Evolutionary conservation across 2,329 filamentous ascomycete species (phyloP).

Genomic region (Penicillium crustosum): DNA sequence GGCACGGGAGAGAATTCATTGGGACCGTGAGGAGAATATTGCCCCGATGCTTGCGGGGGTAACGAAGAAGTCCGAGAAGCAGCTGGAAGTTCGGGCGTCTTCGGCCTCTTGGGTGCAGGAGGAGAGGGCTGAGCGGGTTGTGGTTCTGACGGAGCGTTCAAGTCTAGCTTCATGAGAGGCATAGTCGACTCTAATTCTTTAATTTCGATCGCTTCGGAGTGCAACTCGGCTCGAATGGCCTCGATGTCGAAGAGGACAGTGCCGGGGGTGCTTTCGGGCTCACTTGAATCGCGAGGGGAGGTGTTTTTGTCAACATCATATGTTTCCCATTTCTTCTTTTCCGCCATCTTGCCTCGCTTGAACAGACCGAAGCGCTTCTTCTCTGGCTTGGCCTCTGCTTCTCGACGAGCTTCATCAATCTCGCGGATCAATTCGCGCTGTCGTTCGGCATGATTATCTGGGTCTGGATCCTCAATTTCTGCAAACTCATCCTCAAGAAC

Average conservation of each 20-base stretch:
- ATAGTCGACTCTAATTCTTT: slow-evolving; percentile 84
- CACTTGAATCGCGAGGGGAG: slow-evolving; percentile 27
- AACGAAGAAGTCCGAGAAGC: slow-evolving; percentile 22
- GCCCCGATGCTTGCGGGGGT: slow-evolving; percentile 16
- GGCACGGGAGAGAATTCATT: slow-evolving; percentile 14
- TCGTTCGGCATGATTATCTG: slow-evolving; percentile 82
- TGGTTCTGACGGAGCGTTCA: slow-evolving; percentile 37
- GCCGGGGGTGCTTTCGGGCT: slow-evolving; percentile 33
- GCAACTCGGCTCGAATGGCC: slow-evolving; percentile 83
- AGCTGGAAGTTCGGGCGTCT: slow-evolving; percentile 31
- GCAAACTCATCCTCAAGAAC: slow-evolving; percentile 92
- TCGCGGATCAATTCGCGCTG: slow-evolving; percentile 94
- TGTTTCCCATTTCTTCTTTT: slow-evolving; percentile 91
- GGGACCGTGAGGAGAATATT: slow-evolving; percentile 9
- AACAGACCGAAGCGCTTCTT: slow-evolving; percentile 75
- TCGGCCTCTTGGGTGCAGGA: slow-evolving; percentile 39
- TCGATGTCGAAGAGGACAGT: slow-evolving; percentile 90
- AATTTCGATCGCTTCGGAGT: slow-evolving; percentile 68
- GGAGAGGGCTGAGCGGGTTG: slow-evolving; percentile 23
- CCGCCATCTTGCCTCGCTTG: slow-evolving; percentile 67
- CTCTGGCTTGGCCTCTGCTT: slow-evolving; percentile 77
- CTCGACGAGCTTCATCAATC: slow-evolving; percentile 88
- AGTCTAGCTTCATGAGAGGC: slow-evolving; percentile 80
- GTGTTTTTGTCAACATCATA: slow-evolving; percentile 67
- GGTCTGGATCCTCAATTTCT: slow-evolving; percentile 96